Evolutionary conservation across 2,329 filamentous ascomycete species (phyloP).

Genomic region (Rhynchosporium graminicola): DNA sequence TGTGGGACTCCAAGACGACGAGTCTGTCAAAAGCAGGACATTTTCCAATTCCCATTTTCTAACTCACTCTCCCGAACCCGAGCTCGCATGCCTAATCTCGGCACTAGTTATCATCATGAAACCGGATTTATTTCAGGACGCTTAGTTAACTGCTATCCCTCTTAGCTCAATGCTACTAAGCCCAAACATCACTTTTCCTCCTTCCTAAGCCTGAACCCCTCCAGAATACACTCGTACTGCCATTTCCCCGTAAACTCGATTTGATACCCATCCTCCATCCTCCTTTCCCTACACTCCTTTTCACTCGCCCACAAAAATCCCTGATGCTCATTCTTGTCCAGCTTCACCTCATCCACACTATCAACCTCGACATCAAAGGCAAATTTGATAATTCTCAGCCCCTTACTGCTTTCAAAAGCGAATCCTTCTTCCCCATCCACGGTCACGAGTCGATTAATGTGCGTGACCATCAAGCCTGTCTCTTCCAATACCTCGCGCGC

Average conservation of each 20-base stretch:
- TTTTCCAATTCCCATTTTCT: no score
- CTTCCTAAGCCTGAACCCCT: conserved; percentile 17
- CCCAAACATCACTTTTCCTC: background rate
- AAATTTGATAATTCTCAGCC: conserved; percentile 21
- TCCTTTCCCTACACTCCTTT: conserved; percentile 16
- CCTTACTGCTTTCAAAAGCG: background rate
- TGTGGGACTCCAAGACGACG: no score
- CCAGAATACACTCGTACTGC: conserved; percentile 14
- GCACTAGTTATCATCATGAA: no score
- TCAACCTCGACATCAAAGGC: conserved; percentile 21
- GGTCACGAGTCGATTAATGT: conserved; percentile 10
- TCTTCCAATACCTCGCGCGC: conserved; percentile 53
- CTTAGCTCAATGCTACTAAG: no score
- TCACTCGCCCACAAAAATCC: conserved; percentile 20
- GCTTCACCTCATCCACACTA: conserved; percentile 8
- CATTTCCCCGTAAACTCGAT: conserved; percentile 13
- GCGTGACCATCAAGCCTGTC: conserved; percentile 41
- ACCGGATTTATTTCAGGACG: background rate
- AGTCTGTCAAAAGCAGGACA: no score
- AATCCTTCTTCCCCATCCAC: background rate
- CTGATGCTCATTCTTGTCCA: conserved; percentile 23
- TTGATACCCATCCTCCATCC: conserved; percentile 10
- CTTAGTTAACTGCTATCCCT: no score
- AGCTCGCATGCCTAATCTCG: no score
- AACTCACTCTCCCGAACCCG: no score